These are phyloP conservation scores for Colletotrichum brevisporum DNA, from an alignment of 2,329 filamentous ascomycete genomes.

Conservation along the genomic window DNA sequence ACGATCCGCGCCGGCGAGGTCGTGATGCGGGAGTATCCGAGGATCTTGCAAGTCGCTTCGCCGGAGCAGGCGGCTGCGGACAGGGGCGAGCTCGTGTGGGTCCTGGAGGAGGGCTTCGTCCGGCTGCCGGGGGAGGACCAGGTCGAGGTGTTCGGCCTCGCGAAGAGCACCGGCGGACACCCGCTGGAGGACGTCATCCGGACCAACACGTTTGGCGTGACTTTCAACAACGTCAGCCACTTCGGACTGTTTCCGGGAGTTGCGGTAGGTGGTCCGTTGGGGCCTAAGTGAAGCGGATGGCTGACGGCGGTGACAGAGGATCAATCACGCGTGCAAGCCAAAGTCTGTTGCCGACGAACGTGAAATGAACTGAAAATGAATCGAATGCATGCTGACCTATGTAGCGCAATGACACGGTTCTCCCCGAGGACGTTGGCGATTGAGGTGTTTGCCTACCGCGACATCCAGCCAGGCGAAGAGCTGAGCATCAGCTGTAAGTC, in stretches of 20 bases:
- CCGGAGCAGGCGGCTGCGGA: conserved; percentile 44
- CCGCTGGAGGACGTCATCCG: conserved; percentile 50
- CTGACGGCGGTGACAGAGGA: conserved; percentile 43
- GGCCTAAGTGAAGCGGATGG: not conserved
- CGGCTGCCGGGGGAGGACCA: conserved; percentile 44
- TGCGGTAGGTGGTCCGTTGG: conserved; percentile 45
- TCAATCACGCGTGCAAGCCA: conserved; percentile 55
- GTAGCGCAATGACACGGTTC: conserved; percentile 51
- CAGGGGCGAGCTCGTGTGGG: conserved; percentile 42
- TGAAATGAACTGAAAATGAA: not conserved
- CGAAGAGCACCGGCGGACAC: conserved; percentile 49
- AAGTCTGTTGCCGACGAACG: conserved; percentile 47
- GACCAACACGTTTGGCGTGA: conserved; percentile 52
- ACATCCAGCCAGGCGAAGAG: conserved; percentile 52
- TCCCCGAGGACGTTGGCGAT: conserved; percentile 48
- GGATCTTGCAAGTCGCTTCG: conserved; percentile 43
- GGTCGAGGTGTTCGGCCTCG: conserved; percentile 46
- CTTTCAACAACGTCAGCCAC: conserved; percentile 43
- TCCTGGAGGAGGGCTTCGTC: conserved; percentile 48
- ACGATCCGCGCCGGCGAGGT: conserved; percentile 49
- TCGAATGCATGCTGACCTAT: not conserved
- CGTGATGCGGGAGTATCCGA: conserved; percentile 49
- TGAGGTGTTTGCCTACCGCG: conserved; percentile 51
- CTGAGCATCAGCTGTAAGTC: conserved; percentile 53
- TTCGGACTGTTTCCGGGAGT: conserved; percentile 52